Percentiles rank a stretch among this genome's conserved stretches.
phyloP scores from a whole-genome alignment of 2,329 filamentous ascomycete species.

The Alternaria sp. region DNA sequence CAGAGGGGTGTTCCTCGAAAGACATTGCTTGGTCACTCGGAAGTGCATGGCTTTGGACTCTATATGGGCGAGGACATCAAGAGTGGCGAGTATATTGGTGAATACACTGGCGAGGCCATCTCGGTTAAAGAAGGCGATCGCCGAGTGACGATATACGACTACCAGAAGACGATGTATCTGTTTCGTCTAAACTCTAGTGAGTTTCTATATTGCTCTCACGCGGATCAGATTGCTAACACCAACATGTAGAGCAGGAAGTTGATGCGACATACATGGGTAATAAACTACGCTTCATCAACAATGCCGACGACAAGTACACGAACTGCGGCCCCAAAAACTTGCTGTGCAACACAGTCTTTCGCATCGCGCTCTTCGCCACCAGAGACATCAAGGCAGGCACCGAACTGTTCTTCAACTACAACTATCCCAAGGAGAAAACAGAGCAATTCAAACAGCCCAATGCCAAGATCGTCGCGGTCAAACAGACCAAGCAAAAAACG shows the following conservation, averaged over 20 bases:
- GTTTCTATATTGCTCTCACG: background rate
- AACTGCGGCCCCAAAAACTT: constrained; percentile 73
- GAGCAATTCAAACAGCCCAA: constrained; percentile 31
- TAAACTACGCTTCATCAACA: constrained; percentile 83
- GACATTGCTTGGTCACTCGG: constrained; percentile 72
- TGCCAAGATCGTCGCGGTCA: constrained; percentile 18
- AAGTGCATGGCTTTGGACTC: constrained; percentile 76
- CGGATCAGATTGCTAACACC: constrained; percentile 8
- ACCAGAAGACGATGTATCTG: constrained; percentile 67
- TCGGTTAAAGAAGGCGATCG: constrained; percentile 72
- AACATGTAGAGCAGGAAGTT: constrained; percentile 56
- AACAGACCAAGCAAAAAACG: constrained; percentile 9
- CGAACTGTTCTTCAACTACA: constrained; percentile 84
- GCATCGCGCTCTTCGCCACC: constrained; percentile 75
- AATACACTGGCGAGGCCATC: constrained; percentile 81
- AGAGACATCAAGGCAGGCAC: constrained; percentile 72
- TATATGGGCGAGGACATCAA: constrained; percentile 72
- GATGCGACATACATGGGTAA: constrained; percentile 81
- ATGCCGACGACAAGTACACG: constrained; percentile 62
- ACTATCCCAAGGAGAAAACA: constrained; percentile 44
- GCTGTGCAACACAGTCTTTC: constrained; percentile 74
- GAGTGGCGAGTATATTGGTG: constrained; percentile 76
- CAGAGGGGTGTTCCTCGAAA: constrained; percentile 71
- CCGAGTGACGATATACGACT: constrained; percentile 68
- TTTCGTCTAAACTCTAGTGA: constrained; percentile 59